A percentile compares a stretch with the other conserved stretches of the same genome.
phyloP scores from a whole-genome alignment of 805 yeast genomes.

The Metschnikowia bowlesiae region DNA sequence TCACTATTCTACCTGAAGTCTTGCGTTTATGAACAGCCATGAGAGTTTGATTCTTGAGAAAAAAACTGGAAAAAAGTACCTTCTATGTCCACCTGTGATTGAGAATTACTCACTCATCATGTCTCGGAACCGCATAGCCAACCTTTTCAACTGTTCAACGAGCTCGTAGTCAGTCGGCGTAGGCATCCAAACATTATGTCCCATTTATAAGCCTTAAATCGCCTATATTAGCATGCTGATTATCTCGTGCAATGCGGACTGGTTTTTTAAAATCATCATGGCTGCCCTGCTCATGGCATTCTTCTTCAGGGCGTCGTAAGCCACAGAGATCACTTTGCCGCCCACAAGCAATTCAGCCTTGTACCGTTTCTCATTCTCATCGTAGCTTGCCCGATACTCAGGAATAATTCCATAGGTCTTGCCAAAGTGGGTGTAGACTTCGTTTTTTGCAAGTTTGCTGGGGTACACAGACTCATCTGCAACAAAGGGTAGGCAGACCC shows the following conservation, averaged over 20 bases:
- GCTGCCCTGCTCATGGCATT: conserved; percentile 41
- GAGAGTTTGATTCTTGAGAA: no score
- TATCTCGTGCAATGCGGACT: conserved; percentile 15
- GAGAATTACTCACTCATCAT: no score
- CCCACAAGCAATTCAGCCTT: conserved; percentile 29
- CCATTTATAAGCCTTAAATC: neutral
- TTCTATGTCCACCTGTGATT: no score
- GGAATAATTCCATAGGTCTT: conserved; percentile 33
- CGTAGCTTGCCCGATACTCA: conserved; percentile 25
- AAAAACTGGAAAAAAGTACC: no score
- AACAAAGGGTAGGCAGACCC: conserved; percentile 22
- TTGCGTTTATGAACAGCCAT: no score
- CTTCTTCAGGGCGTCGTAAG: conserved; percentile 34
- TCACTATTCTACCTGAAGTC: no score
- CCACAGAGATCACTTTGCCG: conserved; percentile 27
- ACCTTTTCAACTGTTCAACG: no score
- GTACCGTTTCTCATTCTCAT: conserved; percentile 20
- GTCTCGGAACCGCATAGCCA: no score
- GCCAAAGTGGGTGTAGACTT: conserved; percentile 36
- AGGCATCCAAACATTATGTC: no score
- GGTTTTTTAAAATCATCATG: conserved; percentile 28
- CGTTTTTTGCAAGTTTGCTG: conserved; percentile 33
- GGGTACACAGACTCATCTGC: conserved; percentile 27
- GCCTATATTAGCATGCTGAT: conserved; percentile 7
- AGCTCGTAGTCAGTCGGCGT: no score